Base-by-base conservation (phyloP, 768 basidiomycete species). In the Psilocybe tampanensis region DNA sequence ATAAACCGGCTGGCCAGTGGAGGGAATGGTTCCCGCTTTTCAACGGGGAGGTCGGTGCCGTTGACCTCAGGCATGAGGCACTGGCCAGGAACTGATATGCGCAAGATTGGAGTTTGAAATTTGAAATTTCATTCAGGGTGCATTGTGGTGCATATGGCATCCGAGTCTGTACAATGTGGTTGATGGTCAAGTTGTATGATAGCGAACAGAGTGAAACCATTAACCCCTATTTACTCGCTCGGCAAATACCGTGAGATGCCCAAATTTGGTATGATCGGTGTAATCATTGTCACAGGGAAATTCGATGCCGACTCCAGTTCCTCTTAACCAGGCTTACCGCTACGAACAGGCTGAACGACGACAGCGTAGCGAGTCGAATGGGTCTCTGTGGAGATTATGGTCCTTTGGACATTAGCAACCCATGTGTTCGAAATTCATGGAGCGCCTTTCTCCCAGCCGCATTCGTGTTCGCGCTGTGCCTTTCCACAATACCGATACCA, bases 381-480 rank as follows among this genome's bases (percentile, higher is more conserved):
- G 60, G 65, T 36, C 66, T 78, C 61, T 76, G 70, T 53, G 64
- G 57, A 44, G 67, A 66, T 54, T 57, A 70, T 34, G 72, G 71
- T 15, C 65, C 70, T 18, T 68, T 78, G 42, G 81, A 85, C 70
- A 72, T 84, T 47, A 62, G 68, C 5, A 70, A 76, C 55, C 44
- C 73, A 7, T 86, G 86, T 61, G 68, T 83, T 2, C 76, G 85
- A 26, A 68, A 70, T 0, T 73, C 80, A 17, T 87, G 83, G 84
- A 73, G 74, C n/a, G 73, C 81, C 2, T 43, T 86, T 29, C 45
- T 71, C 0, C 84, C 85, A 21, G 78, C 76, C n/a, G 64, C 68
- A 3, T 64, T 84, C 53, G 82, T 84, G 39, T 72, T 77, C 45
- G 63, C 61, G 2, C 65, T 85, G 18, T 80, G 72, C 58, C 39